Evolutionary conservation across 2,329 filamentous ascomycete species (phyloP), one percentile per base, ranked within the genome.

Genomic region (Aspergillus luchuensis): DNA sequence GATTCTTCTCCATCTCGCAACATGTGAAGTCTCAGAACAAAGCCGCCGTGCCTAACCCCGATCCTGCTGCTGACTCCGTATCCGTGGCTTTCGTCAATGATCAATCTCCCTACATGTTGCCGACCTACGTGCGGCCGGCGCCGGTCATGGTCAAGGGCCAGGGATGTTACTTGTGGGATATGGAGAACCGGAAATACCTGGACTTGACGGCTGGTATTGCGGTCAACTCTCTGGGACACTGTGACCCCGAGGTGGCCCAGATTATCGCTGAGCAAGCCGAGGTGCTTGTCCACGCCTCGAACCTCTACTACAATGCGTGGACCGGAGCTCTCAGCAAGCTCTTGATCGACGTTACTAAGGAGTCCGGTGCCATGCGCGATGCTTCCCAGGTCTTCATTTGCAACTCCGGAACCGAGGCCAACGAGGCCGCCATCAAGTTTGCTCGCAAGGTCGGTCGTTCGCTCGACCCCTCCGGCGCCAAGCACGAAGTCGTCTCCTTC

Each of bases 341-440:
- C 23, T 84, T 99, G 23, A 86, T 99, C 36, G 85, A 94, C 69
- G 89, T 89, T 77, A 99, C 95, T 0, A 78, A 85, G 57, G 87
- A 89, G 69, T 88, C 90, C 0, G 92, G 92, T 43, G 90, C 84
- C 66, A 97, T 98, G 90, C 87, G 90, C 68, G 86, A 89, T 71
- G 92, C 90, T 17, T 82, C 85, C 19, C 86, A 91, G 59, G 92
- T 91, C 2, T 99, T 99, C 74, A 85, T 99, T 66, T 97, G 92
- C 82, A 99, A 99, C 80, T 97, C 93, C 4, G 95, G 95, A 61
- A 91, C 91, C 62, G 95, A 99, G 80, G 95, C 95, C 73, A 99
- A 99, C 77, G 95, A 99, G 80, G 95, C 94, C 1, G 95, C 94
- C 38, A 90, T 99, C 76, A 99, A 99, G 78, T 98, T 99, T 71